Conservation (phyloP, 176 grass and related monocot species). For the Microstegium vimineum region DNA sequence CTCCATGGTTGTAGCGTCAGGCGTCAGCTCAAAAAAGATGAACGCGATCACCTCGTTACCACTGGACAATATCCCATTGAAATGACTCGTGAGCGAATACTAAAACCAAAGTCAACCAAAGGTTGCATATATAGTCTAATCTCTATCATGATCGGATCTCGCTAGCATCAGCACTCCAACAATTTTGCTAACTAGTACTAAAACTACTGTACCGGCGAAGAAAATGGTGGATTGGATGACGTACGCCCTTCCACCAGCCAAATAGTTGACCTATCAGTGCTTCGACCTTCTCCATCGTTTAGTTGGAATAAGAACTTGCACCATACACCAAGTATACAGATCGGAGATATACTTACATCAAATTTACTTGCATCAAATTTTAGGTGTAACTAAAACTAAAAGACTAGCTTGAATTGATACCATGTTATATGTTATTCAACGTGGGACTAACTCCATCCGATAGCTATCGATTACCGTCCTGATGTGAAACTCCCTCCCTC, state of each 20-base stretch:
- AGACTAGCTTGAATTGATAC: no score
- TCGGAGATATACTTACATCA: no score
- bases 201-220: not conserved
- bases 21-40: not conserved
- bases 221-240: not conserved
- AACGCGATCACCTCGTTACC: not conserved
- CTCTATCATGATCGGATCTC: not conserved
- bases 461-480: no score
- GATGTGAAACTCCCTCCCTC: no score
- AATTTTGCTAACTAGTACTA: not conserved
- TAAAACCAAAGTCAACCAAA: not conserved
- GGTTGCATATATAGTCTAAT: not conserved
- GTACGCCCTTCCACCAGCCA: not conserved
- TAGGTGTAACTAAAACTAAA: no score
- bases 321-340: not conserved
- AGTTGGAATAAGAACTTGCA: not conserved
- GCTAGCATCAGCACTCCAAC: not conserved
- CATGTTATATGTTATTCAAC: no score
- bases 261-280: not conserved
- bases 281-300: not conserved
- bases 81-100: not conserved
- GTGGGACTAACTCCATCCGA: no score
- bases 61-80: not conserved
- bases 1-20: not conserved
- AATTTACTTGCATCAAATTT: no score